These are phyloP conservation scores for Phytophthora hibernalis DNA, from an alignment of 352 stramenopile species.

Conservation along the genomic window DNA sequence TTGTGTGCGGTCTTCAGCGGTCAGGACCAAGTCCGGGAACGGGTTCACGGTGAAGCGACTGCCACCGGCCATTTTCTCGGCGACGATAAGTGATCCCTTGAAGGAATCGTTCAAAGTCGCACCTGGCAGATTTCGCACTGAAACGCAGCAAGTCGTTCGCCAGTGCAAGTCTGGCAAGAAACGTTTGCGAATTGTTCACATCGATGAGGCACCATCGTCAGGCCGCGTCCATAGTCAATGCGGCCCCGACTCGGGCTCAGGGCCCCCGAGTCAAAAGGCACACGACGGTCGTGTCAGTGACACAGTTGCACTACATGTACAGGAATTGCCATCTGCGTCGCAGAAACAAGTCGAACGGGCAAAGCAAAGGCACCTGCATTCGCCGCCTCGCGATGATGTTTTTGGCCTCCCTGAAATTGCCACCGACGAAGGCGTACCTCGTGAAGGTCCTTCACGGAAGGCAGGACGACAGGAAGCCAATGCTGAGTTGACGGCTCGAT, in stretches of 20 bases:
- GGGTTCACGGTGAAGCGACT: slow-evolving; percentile 36
- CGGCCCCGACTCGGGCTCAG: too few species aligned
- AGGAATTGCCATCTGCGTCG: not conserved
- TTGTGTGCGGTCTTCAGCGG: slow-evolving; percentile 6
- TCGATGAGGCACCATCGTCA: not conserved
- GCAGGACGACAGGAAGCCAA: too few species aligned
- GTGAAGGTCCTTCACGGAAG: too few species aligned
- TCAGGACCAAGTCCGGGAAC: slow-evolving; percentile 31
- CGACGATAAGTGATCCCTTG: not conserved
- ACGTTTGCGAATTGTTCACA: not conserved
- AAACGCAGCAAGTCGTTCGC: not conserved
- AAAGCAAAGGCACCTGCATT: slow-evolving; percentile 6
- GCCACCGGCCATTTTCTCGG: not conserved
- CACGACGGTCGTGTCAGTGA: too few species aligned
- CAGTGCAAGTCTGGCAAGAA: not conserved
- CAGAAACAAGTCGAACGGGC: slow-evolving; percentile 10
- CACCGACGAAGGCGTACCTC: not conserved
- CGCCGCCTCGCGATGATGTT: too few species aligned
- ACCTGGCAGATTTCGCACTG: not conserved
- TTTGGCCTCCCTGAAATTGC: slow-evolving; percentile 2
- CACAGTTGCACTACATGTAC: too few species aligned
- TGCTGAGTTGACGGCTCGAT: too few species aligned
- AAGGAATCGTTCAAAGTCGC: too few species aligned
- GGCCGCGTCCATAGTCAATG: not conserved
- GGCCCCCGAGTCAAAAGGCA: too few species aligned